These are phyloP conservation scores for Moringa oleifera DNA, from an alignment of 345 rosid species.

Conservation along the genomic window DNA sequence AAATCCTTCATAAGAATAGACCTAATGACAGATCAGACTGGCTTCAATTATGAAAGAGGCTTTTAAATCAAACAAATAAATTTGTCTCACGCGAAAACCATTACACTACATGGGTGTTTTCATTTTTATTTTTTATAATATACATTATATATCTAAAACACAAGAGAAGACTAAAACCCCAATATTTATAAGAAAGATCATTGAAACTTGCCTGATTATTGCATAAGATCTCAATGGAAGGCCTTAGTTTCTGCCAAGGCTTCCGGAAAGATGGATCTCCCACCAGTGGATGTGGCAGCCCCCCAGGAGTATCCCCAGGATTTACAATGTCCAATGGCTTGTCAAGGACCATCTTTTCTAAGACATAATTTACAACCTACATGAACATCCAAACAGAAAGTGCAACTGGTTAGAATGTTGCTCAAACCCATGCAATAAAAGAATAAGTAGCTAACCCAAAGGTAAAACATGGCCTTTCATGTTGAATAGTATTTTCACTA, in stretches of 20 bases:
- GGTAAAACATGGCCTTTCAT: not conserved
- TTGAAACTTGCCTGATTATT: conserved; percentile 80
- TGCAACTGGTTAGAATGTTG: not conserved
- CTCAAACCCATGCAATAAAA: not conserved
- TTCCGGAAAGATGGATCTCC: conserved; percentile 66
- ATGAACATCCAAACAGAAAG: conserved; percentile 18
- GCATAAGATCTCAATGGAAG: conserved; percentile 88
- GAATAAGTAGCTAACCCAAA: not conserved
- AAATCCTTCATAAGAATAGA: too few species aligned
- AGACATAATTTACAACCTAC: conserved; percentile 91
- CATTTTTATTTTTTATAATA: too few species aligned
- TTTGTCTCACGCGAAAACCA: not conserved
- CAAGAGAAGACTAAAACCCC: too few species aligned
- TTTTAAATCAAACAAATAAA: too few species aligned
- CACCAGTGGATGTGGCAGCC: conserved; percentile 47
- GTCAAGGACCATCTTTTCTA: conserved; percentile 90
- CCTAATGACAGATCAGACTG: not conserved
- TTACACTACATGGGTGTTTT: too few species aligned
- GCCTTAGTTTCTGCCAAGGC: conserved; percentile 76
- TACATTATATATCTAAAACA: too few species aligned
- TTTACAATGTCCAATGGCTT: conserved; percentile 56
- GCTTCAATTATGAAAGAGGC: not conserved
- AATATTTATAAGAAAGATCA: not conserved
- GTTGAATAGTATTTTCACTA: not conserved
- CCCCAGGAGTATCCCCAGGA: conserved; percentile 64